Evolutionary conservation across 352 stramenopile species (phyloP), one percentile per base, ranked within the genome.

Genomic region (Phytophthora cactorum): DNA sequence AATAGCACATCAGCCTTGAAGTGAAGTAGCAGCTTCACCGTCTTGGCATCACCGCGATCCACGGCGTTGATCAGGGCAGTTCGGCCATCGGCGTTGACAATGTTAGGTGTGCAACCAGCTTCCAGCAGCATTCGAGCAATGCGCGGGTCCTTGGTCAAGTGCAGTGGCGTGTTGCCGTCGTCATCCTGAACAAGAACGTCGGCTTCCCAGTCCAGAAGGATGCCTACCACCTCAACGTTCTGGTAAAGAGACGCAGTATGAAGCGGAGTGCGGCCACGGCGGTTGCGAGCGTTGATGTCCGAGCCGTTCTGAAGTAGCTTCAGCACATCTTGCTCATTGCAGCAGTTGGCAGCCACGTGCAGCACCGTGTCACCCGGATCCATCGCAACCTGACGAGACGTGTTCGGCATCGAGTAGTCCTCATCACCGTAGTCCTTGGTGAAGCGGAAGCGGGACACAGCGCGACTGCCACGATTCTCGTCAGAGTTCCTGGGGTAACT

Each of bases 1-100:
- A 92, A 92, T 4, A 94, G 66, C 34, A 94, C 84, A 52, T 94
- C 88, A n/a, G 84, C 86, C 64, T 94, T 93, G 60, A 93, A 92
- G 41, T 90, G 74, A 63, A 94, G 74, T 43, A 96, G 61, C 45
- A 78, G 69, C 60, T 93, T 92, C n/a, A 94, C 86, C 11, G 89
- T 92, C 58, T 86, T 78, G 2, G 58, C 67, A 58, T 94, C 86
- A 52, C 86, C 88, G 11, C 81, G 82, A 43, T 95, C 88, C 4
- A 93, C 84, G 12, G 84, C 81, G 39, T 94, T 84, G 31, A 95
- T 92, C 15, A 96, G 62, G n/a, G 81, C 75, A 50, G 88, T 94
- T 29, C 84, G 84, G 12, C 88, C 88, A 45, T 93, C 86, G 2
- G 75, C 84, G 22, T 94, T 94, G 14, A 96, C 84, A 62, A 94